Percentiles rank a stretch among this genome's conserved stretches.
phyloP scores from a whole-genome alignment of 768 basidiomycete genomes.

The Rhizopogon vulgaris region DNA sequence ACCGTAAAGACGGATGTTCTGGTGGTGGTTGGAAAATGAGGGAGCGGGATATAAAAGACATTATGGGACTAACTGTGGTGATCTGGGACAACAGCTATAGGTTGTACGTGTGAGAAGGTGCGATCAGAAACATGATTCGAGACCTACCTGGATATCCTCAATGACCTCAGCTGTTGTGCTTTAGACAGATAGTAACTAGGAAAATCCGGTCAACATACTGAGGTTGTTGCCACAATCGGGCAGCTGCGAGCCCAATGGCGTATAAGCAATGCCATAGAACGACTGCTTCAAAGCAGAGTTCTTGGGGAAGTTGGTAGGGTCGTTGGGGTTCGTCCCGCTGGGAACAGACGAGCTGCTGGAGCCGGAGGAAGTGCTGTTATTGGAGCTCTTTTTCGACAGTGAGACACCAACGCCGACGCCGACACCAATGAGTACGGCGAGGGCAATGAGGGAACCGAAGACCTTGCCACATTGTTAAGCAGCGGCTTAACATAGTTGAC shows the following conservation, averaged over 20 bases:
- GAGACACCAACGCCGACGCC: slow-evolving; percentile 62
- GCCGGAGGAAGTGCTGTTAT: slow-evolving; percentile 22
- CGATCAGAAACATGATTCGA: background rate
- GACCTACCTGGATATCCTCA: slow-evolving; percentile 60
- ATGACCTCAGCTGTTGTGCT: slow-evolving; percentile 45
- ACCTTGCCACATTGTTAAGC: slow-evolving; percentile 33
- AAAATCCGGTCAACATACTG: slow-evolving; percentile 20
- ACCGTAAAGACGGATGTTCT: slow-evolving; percentile 78
- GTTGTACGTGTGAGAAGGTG: slow-evolving; percentile 6
- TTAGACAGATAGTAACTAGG: background rate
- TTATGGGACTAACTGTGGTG: slow-evolving; percentile 41
- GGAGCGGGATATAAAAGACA: background rate
- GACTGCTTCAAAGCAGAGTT: slow-evolving; percentile 61
- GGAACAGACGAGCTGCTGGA: slow-evolving; percentile 18
- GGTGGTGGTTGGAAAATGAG: background rate
- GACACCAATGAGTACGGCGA: slow-evolving; percentile 47
- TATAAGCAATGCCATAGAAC: slow-evolving; percentile 88
- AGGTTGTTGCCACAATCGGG: slow-evolving; percentile 60
- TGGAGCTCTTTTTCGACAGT: slow-evolving; percentile 46
- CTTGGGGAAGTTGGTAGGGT: slow-evolving; percentile 75
- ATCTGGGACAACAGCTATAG: slow-evolving; percentile 76
- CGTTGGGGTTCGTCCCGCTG: slow-evolving; percentile 40
- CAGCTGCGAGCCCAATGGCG: slow-evolving; percentile 65
- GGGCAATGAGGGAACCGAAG: slow-evolving; percentile 39
- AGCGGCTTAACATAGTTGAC: background rate